Base-by-base conservation (phyloP, 305 asterid species). In the Coffea humblotiana region DNA sequence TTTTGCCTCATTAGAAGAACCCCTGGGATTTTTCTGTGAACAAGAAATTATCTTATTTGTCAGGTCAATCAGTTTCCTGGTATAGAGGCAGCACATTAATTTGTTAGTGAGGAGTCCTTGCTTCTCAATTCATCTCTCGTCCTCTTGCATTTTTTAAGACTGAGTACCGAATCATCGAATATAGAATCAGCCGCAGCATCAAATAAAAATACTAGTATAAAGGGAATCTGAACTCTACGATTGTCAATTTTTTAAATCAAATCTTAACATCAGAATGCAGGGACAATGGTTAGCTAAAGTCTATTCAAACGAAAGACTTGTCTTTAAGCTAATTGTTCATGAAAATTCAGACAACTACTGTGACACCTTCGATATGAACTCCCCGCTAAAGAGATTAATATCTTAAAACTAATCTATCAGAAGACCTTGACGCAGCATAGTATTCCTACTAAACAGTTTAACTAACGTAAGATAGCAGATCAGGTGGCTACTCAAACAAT, bases 401-500 rank as follows among this genome's bases (percentile, higher is more conserved):
- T 11, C 7, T 56, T 4, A 37, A 37, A 21, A 37, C 35, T 35
- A 10, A 23, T 23, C 27, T 23, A 40, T 25, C 18, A 76, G 56
- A 75, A 60, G 51, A 45, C 37, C 7, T 47, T 27, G 21, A 25
- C 27, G 7, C 16, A 45, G 5, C 21, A 21, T 13, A 10, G 23
- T 61, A 35, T 45, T 76, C 61, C 72, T 45, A n/a, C 51, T 63
- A 40, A 75, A 63, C 48, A 76, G 43, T 63, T 63, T 9, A 45
- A 76, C 25, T 72, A 63, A 63, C 47, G 4, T 32, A 14, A 14
- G 23, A 27, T n/a, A 76, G 23, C 45, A 5, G 40, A 16, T 18
- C 9, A 45, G 8, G 19, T 12, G 19, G 18, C 40, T 63, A 12
- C 71, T 63, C 47, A 21, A 19, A 19, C 43, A 14, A 43, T 13